phyloP scores from a whole-genome alignment of 2,329 filamentous ascomycete genomes.

The Rutstroemia sp. region DNA sequence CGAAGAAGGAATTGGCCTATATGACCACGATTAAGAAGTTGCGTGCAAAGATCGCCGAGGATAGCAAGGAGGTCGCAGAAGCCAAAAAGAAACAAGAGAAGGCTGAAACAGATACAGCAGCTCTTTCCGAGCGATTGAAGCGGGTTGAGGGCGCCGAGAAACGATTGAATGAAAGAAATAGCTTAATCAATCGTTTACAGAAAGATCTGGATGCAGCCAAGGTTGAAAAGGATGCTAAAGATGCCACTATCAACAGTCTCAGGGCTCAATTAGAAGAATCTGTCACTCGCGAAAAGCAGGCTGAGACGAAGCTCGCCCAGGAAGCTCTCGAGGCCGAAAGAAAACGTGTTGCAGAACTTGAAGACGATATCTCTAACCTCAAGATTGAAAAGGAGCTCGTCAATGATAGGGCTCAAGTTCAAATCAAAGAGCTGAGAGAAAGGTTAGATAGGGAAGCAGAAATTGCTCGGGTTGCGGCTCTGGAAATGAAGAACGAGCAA shows the following conservation, averaged over 20 bases:
- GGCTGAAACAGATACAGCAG: constrained; percentile 42
- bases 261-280: constrained; percentile 63
- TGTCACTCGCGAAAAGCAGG: constrained; percentile 56
- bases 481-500: constrained; percentile 73
- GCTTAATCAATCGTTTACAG: constrained; percentile 41
- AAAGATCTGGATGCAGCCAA: constrained; percentile 55
- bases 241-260: constrained; percentile 58
- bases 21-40: constrained; percentile 78
- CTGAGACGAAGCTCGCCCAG: constrained; percentile 58
- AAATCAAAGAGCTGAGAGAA: constrained; percentile 66
- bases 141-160: constrained; percentile 50
- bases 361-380: constrained; percentile 54
- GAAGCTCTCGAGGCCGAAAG: constrained; percentile 63
- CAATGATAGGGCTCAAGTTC: constrained; percentile 60
- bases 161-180: constrained; percentile 44
- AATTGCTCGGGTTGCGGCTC: constrained; percentile 57
- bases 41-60: constrained; percentile 55
- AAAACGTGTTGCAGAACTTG: constrained; percentile 44
- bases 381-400: constrained; percentile 72
- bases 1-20: constrained; percentile 78
- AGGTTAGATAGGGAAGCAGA: constrained; percentile 68
- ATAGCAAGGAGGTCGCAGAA: constrained; percentile 57
- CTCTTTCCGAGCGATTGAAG: constrained; percentile 40
- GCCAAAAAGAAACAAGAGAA: constrained; percentile 53
- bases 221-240: constrained; percentile 55